Evolutionary conservation across 2,329 filamentous ascomycete species (phyloP), one percentile per base, ranked within the genome.

Genomic region (Sarocladium oryzae): DNA sequence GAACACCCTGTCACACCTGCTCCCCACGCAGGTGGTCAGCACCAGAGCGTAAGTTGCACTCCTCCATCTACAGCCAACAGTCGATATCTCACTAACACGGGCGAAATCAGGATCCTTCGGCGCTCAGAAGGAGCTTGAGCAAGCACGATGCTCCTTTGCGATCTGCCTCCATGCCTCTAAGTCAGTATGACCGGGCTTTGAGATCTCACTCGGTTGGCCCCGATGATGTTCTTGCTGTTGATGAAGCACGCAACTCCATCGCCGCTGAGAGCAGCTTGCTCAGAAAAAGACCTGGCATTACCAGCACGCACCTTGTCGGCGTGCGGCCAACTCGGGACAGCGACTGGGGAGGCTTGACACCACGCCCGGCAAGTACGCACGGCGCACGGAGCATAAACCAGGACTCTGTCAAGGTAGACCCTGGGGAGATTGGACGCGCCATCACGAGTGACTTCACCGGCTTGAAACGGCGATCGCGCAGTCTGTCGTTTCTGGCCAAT

Each of bases 171-270:
- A 58, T 83, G 28, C 81, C 81, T 8, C 73, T 84, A 49, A 80
- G 75, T 41, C 81, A 85, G 57, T 81, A 76, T 55, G 78, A 82
- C 54, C 72, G 77, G 38, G 81, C 81, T 2, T 61, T 85, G 33
- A 73, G 80, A 40, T 84, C 81, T 11, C 81, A 85, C 60, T 83
- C 81, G 2, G 68, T 82, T 36, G 77, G 79, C 1, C 74, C 75
- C 2, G 74, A 79, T 33, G 77, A 81, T 56, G 75, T 76, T 21
- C 67, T 72, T 30, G 74, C 71, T 33, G 78, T 78, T 21, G 74
- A 76, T 52, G 78, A 72, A 52, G 75, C 72, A 2, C 75, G 77
- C 21, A 79, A 75, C 59, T 81, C 79, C 2, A 56, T 78, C 38
- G 74, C 73, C 52, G 66, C 69, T 38, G 78, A 79, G 15, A 61